Conservation (phyloP, 2,329 filamentous ascomycete species). For the Cladosporium colombiae region DNA sequence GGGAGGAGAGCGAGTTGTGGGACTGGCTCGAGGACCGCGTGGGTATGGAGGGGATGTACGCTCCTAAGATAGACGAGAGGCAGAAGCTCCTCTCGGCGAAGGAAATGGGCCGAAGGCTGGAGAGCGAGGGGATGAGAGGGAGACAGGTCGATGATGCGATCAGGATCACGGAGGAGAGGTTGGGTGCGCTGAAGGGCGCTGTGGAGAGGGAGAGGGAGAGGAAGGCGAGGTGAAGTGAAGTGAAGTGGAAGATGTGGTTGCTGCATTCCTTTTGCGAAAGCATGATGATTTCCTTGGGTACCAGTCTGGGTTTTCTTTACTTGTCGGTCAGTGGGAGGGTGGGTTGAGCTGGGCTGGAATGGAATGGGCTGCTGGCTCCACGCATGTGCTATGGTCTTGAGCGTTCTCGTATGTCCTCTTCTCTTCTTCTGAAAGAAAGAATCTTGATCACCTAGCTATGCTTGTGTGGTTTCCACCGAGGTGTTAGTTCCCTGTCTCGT, state of each 20-base stretch:
- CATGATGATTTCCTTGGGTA: not conserved
- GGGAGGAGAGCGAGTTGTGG: slow-evolving; percentile 87
- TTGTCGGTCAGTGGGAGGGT: not conserved
- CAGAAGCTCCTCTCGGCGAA: slow-evolving; percentile 32
- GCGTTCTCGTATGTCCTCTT: slow-evolving; percentile 17
- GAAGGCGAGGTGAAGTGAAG: slow-evolving; percentile 5
- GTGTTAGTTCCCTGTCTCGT: not conserved
- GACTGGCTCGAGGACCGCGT: slow-evolving; percentile 88
- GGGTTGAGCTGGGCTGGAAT: not conserved
- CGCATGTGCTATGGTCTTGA: slow-evolving; percentile 8
- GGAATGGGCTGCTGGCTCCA: not conserved
- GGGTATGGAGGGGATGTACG: slow-evolving; percentile 61
- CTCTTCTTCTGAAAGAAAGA: not conserved
- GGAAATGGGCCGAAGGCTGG: slow-evolving; percentile 34
- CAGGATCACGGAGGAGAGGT: slow-evolving; percentile 79
- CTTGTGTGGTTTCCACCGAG: not conserved
- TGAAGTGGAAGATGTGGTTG: not conserved
- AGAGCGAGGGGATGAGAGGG: slow-evolving; percentile 72
- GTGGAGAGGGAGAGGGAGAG: slow-evolving; percentile 59
- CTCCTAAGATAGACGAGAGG: slow-evolving; percentile 27
- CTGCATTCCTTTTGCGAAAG: not conserved
- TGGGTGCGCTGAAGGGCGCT: slow-evolving; percentile 74
- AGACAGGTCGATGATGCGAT: slow-evolving; percentile 81
- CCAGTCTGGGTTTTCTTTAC: not conserved
- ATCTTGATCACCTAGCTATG: not conserved